phyloP scores from a whole-genome alignment of 352 stramenopile species.

The Halophytophthora polymorphica region DNA sequence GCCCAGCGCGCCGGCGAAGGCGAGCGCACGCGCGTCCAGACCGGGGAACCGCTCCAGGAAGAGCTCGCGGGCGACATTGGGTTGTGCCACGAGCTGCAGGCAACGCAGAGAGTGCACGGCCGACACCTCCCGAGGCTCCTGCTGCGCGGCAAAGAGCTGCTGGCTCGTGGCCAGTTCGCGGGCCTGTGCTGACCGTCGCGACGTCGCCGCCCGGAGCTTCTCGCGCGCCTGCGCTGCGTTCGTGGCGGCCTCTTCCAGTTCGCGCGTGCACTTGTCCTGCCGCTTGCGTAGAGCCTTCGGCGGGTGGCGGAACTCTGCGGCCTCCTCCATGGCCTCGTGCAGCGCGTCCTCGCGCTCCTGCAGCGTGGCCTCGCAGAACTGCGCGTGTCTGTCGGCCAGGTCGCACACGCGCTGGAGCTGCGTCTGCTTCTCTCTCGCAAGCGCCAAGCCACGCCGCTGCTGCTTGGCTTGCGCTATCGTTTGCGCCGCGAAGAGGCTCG shows the following conservation, averaged over 20 bases:
- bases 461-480: slow-evolving; percentile 34
- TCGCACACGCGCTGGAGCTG: slow-evolving; percentile 31
- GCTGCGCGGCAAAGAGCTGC: slow-evolving; percentile 15
- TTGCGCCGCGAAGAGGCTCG: slow-evolving; percentile 44
- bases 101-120: slow-evolving; percentile 46
- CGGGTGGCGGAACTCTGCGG: slow-evolving; percentile 58
- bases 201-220: slow-evolving; percentile 12
- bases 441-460: slow-evolving; percentile 15
- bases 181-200: slow-evolving; percentile 7
- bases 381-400: slow-evolving; percentile 31
- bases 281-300: slow-evolving; percentile 45
- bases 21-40: slow-evolving; percentile 51
- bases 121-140: slow-evolving; percentile 52
- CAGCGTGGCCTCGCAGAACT: slow-evolving; percentile 16
- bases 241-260: slow-evolving; percentile 31
- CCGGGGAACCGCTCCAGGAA: slow-evolving; percentile 69
- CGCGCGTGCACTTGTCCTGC: slow-evolving; percentile 22
- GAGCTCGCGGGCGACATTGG: slow-evolving; percentile 46
- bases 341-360: slow-evolving; percentile 26
- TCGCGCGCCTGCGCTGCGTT: slow-evolving; percentile 12
- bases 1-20: slow-evolving; percentile 48
- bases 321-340: slow-evolving; percentile 41
- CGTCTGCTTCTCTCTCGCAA: slow-evolving; percentile 12
- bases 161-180: slow-evolving; percentile 19
- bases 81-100: slow-evolving; percentile 33